phyloP scores from a whole-genome alignment of 2,329 filamentous ascomycete genomes.

The Apiospora koreana region DNA sequence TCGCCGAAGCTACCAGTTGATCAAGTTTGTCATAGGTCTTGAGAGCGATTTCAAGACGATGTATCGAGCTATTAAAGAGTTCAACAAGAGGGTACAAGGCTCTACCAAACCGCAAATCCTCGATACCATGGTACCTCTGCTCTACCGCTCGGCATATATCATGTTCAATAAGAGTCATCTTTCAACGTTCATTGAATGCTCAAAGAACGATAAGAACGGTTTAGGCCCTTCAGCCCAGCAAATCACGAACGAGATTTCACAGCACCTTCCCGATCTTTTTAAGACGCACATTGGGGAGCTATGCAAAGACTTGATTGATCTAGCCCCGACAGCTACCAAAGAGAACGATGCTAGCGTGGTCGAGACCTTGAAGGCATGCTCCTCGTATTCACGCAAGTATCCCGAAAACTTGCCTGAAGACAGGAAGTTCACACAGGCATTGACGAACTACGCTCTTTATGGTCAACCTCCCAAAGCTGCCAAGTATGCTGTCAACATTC shows the following conservation, averaged over 20 bases:
- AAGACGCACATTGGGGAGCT: constrained; percentile 90
- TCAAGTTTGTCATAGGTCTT: constrained; percentile 80
- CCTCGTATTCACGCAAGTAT: constrained; percentile 85
- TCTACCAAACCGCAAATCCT: constrained; percentile 65
- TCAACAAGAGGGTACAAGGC: constrained; percentile 77
- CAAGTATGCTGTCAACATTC: constrained; percentile 91
- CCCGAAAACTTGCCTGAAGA: constrained; percentile 81
- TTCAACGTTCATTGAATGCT: constrained; percentile 83
- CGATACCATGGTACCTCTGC: constrained; percentile 77
- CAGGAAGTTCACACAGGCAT: constrained; percentile 75
- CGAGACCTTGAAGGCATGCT: constrained; percentile 90
- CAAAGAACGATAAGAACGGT: constrained; percentile 78
- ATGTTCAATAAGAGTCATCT: constrained; percentile 95
- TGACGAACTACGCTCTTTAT: constrained; percentile 81
- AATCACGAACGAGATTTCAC: constrained; percentile 88
- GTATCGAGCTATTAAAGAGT: constrained; percentile 84
- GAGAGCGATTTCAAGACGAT: constrained; percentile 93
- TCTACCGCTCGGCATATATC: constrained; percentile 82
- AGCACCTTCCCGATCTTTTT: constrained; percentile 85
- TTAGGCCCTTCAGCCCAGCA: constrained; percentile 82
- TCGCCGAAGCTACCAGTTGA: constrained; percentile 83
- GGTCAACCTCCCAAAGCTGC: constrained; percentile 80
- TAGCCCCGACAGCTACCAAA: constrained; percentile 70
- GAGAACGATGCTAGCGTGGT: constrained; percentile 74
- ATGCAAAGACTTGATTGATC: constrained; percentile 80